phyloP scores from a whole-genome alignment of 164 flowering plant species.

The Cinnamomum chago region DNA sequence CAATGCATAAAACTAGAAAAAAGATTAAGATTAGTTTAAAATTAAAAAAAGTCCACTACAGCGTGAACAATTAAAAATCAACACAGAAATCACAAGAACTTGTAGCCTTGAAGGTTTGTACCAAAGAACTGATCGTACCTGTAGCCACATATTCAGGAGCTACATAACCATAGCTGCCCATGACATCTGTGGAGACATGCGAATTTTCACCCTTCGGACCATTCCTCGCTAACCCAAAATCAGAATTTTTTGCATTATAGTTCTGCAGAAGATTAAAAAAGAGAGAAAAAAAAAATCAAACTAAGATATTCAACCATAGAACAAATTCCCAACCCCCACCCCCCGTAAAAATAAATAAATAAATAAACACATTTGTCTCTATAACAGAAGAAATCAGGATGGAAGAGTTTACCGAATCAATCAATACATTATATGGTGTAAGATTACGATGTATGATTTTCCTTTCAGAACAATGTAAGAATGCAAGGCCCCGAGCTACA shows the following conservation, averaged over 20 bases:
- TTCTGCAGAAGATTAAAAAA: conserved; percentile 32
- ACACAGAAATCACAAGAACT: too few species aligned
- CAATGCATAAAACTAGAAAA: too few species aligned
- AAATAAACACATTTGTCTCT: too few species aligned
- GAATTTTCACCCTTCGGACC: conserved; percentile 69
- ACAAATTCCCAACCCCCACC: too few species aligned
- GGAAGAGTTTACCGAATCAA: conserved; percentile 57
- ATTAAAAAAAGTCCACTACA: too few species aligned
- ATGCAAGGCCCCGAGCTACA: conserved; percentile 12
- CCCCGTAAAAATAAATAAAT: too few species aligned
- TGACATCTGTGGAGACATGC: conserved; percentile 74
- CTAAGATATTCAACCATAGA: background rate
- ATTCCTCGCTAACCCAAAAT: conserved; percentile 80
- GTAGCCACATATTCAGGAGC: conserved; percentile 94
- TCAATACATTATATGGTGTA: conserved; percentile 77
- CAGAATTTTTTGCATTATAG: conserved; percentile 73
- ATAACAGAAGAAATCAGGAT: background rate
- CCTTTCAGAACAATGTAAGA: conserved; percentile 37
- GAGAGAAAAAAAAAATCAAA: background rate
- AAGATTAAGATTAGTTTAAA: too few species aligned
- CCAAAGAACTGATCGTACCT: conserved; percentile 34
- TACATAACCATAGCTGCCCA: conserved; percentile 88
- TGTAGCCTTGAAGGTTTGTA: too few species aligned
- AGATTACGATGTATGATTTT: conserved; percentile 43
- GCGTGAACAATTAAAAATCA: too few species aligned